Conservation (phyloP, 805 yeast species). For the Yamadazyma tumulicola region DNA sequence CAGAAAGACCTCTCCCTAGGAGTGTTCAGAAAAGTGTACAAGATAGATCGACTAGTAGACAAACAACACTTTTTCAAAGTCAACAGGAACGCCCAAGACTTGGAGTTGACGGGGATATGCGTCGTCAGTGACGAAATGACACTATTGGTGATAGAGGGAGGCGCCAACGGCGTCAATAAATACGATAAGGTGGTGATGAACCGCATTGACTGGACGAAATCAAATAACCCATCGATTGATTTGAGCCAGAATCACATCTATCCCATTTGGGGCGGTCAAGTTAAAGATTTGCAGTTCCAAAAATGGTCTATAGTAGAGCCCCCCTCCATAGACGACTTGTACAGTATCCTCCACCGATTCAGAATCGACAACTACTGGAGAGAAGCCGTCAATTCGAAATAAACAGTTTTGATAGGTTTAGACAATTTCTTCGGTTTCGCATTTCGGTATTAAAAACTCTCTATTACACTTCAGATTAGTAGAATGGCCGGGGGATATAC, state of each 20-base stretch:
- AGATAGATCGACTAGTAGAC: slow-evolving; percentile 50
- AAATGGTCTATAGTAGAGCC: slow-evolving; percentile 68
- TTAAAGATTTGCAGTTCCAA: slow-evolving; percentile 50
- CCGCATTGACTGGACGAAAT: slow-evolving; percentile 69
- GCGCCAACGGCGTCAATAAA: slow-evolving; percentile 54
- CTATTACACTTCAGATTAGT: background rate
- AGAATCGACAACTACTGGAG: slow-evolving; percentile 61
- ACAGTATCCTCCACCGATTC: slow-evolving; percentile 46
- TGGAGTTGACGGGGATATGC: slow-evolving; percentile 62
- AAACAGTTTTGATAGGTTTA: slow-evolving; percentile 1
- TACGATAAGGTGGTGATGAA: slow-evolving; percentile 58
- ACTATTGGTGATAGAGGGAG: slow-evolving; percentile 74
- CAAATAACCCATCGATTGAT: slow-evolving; percentile 21
- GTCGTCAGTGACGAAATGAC: slow-evolving; percentile 45
- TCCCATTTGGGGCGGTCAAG: slow-evolving; percentile 70
- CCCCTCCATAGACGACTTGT: slow-evolving; percentile 47
- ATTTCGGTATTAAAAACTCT: slow-evolving; percentile 2
- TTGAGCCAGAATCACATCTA: slow-evolving; percentile 42
- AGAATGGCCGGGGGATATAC: slow-evolving; percentile 41
- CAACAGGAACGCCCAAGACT: slow-evolving; percentile 76
- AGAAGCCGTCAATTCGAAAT: slow-evolving; percentile 22
- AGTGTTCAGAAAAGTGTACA: slow-evolving; percentile 53
- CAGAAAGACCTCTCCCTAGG: slow-evolving; percentile 54
- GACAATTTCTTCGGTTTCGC: background rate
- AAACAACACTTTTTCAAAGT: slow-evolving; percentile 71